phyloP scores from a whole-genome alignment of 805 yeast genomes.

The Pichia scutulata region DNA sequence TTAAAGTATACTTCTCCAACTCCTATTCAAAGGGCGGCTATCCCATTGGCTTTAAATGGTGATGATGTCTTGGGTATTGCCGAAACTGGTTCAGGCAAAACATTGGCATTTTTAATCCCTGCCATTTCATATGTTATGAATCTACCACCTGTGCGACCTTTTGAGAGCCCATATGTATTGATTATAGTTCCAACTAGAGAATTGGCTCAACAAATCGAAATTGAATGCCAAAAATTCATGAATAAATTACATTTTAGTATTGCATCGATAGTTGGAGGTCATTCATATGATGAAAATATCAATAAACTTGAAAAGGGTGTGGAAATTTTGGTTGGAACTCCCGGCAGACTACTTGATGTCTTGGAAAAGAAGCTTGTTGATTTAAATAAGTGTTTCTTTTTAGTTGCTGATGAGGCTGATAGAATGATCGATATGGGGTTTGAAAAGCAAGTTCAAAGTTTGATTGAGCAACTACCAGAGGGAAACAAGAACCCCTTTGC shows the following conservation, averaged over 20 bases:
- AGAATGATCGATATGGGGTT: slow-evolving; percentile 94
- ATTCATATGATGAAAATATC: slow-evolving; percentile 60
- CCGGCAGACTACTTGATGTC: slow-evolving; percentile 84
- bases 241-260: slow-evolving; percentile 34
- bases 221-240: slow-evolving; percentile 39
- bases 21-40: slow-evolving; percentile 84
- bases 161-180: slow-evolving; percentile 67
- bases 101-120: slow-evolving; percentile 77
- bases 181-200: slow-evolving; percentile 92
- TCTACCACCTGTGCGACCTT: slow-evolving; percentile 36
- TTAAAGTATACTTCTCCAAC: slow-evolving; percentile 62
- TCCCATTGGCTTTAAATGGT: slow-evolving; percentile 56
- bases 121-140: slow-evolving; percentile 46
- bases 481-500: slow-evolving; percentile 34
- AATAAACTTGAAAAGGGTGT: slow-evolving; percentile 53
- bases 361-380: slow-evolving; percentile 58
- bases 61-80: slow-evolving; percentile 85
- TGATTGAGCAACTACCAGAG: slow-evolving; percentile 49
- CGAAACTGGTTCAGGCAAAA: slow-evolving; percentile 94
- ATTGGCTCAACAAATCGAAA: slow-evolving; percentile 78
- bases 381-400: slow-evolving; percentile 51
- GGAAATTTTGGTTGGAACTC: slow-evolving; percentile 85
- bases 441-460: slow-evolving; percentile 64
- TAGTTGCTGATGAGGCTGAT: slow-evolving; percentile 91
- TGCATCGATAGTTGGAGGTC: slow-evolving; percentile 84